Evolutionary conservation across 2,329 filamentous ascomycete genomes (phyloP).

Genomic region (Pseudopithomyces chartarum): DNA sequence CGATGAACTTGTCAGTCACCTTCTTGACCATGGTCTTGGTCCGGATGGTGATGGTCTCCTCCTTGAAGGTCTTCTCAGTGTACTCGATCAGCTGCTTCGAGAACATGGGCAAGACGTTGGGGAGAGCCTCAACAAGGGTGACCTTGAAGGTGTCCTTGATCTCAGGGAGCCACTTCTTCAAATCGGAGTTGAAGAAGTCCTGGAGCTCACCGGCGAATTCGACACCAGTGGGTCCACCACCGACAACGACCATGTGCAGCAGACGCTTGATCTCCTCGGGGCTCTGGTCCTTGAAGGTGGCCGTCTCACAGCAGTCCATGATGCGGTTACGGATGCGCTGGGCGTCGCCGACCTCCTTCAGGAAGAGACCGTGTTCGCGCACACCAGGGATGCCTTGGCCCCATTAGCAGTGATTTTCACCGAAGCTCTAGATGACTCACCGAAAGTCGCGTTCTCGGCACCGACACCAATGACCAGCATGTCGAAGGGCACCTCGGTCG

Average conservation of each 20-base stretch:
- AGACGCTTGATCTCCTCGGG: slow-evolving; percentile 88
- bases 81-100: slow-evolving; percentile 99
- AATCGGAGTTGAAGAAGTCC: slow-evolving; percentile 98
- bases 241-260: slow-evolving; percentile 88
- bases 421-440: slow-evolving; percentile 49
- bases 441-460: slow-evolving; percentile 98
- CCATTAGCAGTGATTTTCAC: slow-evolving; percentile 22
- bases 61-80: slow-evolving; percentile 98
- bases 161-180: slow-evolving; percentile 97
- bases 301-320: slow-evolving; percentile 99
- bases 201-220: slow-evolving; percentile 98
- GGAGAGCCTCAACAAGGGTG: slow-evolving; percentile 94
- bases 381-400: slow-evolving; percentile 80
- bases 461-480: slow-evolving; percentile 98
- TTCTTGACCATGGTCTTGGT: slow-evolving; percentile 99
- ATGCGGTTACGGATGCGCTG: slow-evolving; percentile 97
- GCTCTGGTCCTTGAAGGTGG: slow-evolving; percentile 95
- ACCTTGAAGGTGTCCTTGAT: slow-evolving; percentile 96
- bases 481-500: slow-evolving; percentile 94
- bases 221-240: slow-evolving; percentile 93
- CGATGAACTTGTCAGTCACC: slow-evolving; percentile 89
- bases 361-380: slow-evolving; percentile 91
- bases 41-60: slow-evolving; percentile 96
- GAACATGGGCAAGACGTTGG: slow-evolving; percentile 96
- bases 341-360: slow-evolving; percentile 97